Evolutionary conservation across 805 yeast species (phyloP), one percentile per base, ranked within the genome.

Genomic region (Metschnikowia baotianmanensis): DNA sequence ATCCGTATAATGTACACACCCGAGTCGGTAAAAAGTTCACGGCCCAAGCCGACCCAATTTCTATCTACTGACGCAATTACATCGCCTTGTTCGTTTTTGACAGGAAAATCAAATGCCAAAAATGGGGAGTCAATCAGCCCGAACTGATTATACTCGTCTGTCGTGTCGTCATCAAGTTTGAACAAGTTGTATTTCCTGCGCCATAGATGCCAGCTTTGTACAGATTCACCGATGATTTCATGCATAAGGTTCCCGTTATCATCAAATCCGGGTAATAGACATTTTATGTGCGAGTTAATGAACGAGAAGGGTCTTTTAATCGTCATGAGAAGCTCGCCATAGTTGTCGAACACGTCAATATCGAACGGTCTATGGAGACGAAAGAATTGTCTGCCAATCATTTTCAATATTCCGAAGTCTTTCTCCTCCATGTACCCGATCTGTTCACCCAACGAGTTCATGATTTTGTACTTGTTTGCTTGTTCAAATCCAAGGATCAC

Each of bases 121-220:
- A 91, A 83, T 2, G 91, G 91, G 0, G 96, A 80, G 64, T 93
- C 96, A 31, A 93, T 82, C 8, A 71, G 74, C 20, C 96, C 97
- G 68, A 82, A 93, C 59, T 93, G 98, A 20, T 76, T 73, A 58
- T 77, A 83, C 15, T 65, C 71, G 19, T 71, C 69, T 5, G 68
- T 58, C 24, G 53, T 52, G 18, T 64, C 69, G 29, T 64, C 69
- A 20, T 69, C 71, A 36, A 71, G 59, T 49, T 76, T 69, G 58
- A 86, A 93, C 52, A 93, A 67, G 55, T 90, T 87, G 62, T 93
- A 93, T 35, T 83, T 67, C 43, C 99, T 72, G 58, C 98, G 76
- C 96, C 96, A 90, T 30, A 83, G 69, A 66, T 93, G 98, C 96
- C 96, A 93, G 49, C 84, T 82, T 62, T 93, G 99, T 5, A 85